Evolutionary conservation across 495 filamentous ascomycete genomes (phyloP), one percentile per base, ranked within the genome.

Genomic region (Hypoxylon perforatum): DNA sequence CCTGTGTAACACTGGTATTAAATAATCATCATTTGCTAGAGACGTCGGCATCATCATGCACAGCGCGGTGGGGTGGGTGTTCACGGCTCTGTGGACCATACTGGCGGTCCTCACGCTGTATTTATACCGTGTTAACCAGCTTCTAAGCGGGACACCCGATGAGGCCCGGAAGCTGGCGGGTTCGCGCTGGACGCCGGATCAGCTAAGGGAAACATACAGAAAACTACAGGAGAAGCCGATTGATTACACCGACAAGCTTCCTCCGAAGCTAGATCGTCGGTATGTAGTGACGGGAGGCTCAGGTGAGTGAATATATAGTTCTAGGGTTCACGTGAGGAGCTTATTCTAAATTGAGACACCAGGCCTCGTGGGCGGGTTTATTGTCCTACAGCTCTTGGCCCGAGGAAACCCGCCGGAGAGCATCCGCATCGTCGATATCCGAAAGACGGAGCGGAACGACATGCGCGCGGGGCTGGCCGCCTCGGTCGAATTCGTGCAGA

Each of bases 261-360:
- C 85, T 0, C 83, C 81, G 7, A 86, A 82, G 63, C 77, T 86
- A 46, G 74, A 80, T 9, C 78, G 86, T 10, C 81, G 85, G 9
- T 87, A 88, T 56, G 70, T 88, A 23, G 75, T 87, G 42, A 84
- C 85, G 18, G 85, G 86, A 15, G 86, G 86, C 48, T 82, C 83
- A 8, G 85, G 85, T 87, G 49, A 71, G 84, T 81, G n/a, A n/a
- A n/a, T n/a, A n/a, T n/a, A n/a, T 10, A 14, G 50, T 23, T 39
- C 17, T 44, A 42, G 36, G 17, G 3, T 39, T 48, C 36, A 11
- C 30, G 8, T 9, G 11, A 35, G 11, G 5, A 46, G 21, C 46
- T 54, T 69, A 63, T 68, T 45, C 48, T 61, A 17, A 44, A 61
- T 30, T 48, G n/a, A 11, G 1, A 8, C 8, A 6, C 15, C 28